Evolutionary conservation across 2,329 filamentous ascomycete genomes (phyloP).

Genomic region (Eutypa lata): DNA sequence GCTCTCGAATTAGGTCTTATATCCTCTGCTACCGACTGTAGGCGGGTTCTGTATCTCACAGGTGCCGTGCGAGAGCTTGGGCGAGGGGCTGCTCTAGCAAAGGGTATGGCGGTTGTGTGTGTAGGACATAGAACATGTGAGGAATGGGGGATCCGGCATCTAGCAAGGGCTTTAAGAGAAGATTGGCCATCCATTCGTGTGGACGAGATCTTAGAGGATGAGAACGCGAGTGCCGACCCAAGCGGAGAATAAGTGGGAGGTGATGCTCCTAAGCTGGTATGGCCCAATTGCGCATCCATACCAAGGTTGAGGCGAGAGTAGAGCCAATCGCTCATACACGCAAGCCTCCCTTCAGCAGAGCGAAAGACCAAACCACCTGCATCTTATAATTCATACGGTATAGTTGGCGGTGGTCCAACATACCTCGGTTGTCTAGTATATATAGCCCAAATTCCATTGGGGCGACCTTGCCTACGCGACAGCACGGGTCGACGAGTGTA

Average conservation of each 20-base stretch:
- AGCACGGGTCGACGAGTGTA: no score
- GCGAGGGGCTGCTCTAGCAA: slow-evolving; percentile 6
- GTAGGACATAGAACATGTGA: slow-evolving; percentile 14
- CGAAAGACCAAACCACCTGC: no score
- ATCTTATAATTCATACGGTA: no score
- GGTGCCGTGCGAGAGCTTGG: slow-evolving; percentile 12
- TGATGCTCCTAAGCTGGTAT: no score
- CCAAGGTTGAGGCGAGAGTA: no score
- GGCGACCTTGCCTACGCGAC: no score
- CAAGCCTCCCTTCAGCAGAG: no score
- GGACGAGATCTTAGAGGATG: slow-evolving; percentile 11
- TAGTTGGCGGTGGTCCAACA: no score
- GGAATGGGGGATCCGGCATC: slow-evolving; percentile 15
- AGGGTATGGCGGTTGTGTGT: slow-evolving; percentile 11
- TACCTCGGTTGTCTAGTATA: no score
- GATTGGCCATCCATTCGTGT: slow-evolving; percentile 9
- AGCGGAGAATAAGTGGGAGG: not conserved
- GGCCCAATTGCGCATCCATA: no score
- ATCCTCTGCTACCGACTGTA: not conserved
- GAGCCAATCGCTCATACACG: no score
- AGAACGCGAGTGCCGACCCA: not conserved
- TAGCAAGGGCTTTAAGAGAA: slow-evolving; percentile 4
- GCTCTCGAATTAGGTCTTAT: not conserved
- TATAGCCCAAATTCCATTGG: no score
- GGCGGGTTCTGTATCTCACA: slow-evolving; percentile 11